These are phyloP conservation scores for Leishmania arabica DNA, from an alignment of 208 protist species.

Conservation along the genomic window DNA sequence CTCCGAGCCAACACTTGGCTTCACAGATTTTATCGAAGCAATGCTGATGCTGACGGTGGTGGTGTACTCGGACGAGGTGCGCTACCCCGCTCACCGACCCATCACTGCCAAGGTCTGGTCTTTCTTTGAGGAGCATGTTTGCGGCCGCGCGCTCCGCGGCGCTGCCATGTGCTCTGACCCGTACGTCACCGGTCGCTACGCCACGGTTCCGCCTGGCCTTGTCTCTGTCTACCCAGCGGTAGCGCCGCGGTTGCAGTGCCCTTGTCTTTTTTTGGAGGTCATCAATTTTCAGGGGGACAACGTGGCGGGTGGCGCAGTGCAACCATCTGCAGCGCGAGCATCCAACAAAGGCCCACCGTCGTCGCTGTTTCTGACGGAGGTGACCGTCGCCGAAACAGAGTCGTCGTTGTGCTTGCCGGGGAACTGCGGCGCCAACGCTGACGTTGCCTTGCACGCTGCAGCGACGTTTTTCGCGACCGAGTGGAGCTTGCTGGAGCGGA, in stretches of 20 bases:
- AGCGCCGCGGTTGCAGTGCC: conserved; percentile 15
- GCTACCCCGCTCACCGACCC: conserved; percentile 53
- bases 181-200: conserved; percentile 24
- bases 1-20: conserved; percentile 31
- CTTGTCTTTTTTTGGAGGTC: conserved; percentile 26
- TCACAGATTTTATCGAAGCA: conserved; percentile 81
- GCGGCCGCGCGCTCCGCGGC: conserved; percentile 23
- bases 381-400: background rate
- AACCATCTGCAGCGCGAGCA: background rate
- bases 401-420: background rate
- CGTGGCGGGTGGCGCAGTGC: background rate
- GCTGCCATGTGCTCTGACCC: conserved; percentile 35
- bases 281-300: conserved; percentile 9
- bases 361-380: conserved; percentile 22
- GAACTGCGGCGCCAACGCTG: background rate
- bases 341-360: background rate
- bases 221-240: conserved; percentile 23
- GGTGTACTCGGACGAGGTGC: conserved; percentile 64
- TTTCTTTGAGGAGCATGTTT: conserved; percentile 69
- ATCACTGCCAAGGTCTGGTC: conserved; percentile 86
- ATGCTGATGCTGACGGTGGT: conserved; percentile 85
- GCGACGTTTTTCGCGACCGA: conserved; percentile 19
- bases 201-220: conserved; percentile 30
- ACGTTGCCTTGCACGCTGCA: conserved; percentile 14
- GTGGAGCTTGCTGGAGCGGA: conserved; percentile 32